Conservation (phyloP, 177 flowering plant species). For the Tripterygium wilfordii region DNA sequence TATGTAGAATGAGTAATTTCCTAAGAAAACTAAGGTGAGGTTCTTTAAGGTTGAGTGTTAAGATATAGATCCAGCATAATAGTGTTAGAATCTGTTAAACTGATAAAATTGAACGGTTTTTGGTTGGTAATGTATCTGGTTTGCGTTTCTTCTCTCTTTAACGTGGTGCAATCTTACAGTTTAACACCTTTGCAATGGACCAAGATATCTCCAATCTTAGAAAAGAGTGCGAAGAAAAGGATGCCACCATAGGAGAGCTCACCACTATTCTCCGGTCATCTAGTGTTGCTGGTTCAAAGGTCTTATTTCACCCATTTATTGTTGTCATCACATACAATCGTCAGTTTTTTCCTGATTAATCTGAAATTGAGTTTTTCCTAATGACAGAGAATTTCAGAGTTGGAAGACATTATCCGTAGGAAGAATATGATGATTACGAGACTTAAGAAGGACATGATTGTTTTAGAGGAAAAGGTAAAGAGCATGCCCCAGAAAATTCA, state of each 20-base stretch:
- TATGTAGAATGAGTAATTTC: no score
- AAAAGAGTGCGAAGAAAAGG: slow-evolving; percentile 71
- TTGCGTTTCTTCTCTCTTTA: not conserved
- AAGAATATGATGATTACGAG: slow-evolving; percentile 60
- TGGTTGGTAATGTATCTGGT: not conserved
- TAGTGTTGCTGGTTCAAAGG: slow-evolving; percentile 56
- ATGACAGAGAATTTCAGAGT: slow-evolving; percentile 68
- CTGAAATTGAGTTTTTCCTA: not conserved
- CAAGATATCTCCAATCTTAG: slow-evolving; percentile 63
- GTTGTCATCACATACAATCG: not conserved
- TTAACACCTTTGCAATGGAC: slow-evolving; percentile 44
- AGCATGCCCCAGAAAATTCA: no score
- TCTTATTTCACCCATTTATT: slow-evolving; percentile 7
- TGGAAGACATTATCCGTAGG: slow-evolving; percentile 72
- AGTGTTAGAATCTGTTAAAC: no score
- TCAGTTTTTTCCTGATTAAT: not conserved
- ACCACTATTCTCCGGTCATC: slow-evolving; percentile 39
- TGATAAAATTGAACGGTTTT: not conserved
- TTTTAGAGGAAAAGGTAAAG: slow-evolving; percentile 78
- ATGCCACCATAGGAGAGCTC: slow-evolving; percentile 62
- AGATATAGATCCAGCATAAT: no score
- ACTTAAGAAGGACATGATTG: slow-evolving; percentile 64
- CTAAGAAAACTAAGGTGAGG: no score
- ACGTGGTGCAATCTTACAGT: slow-evolving; percentile 22
- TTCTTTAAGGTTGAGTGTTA: no score